Conservation (phyloP, 1,284 basidiomycete genomes). For the Pseudozyma hubeiensis region DNA sequence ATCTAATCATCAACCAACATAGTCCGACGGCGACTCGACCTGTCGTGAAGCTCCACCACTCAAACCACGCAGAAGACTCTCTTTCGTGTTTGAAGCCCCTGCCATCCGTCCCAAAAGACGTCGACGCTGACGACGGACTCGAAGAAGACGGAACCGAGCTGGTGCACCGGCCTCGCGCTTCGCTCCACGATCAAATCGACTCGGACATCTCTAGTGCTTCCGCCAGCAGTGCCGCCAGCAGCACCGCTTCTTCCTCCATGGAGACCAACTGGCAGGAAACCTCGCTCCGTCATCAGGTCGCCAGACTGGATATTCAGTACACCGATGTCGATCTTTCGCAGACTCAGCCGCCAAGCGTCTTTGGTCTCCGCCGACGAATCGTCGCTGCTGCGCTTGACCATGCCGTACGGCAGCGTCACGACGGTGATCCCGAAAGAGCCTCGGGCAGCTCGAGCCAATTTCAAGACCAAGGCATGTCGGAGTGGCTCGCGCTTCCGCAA, state of each 20-base stretch:
- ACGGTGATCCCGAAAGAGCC: neutral
- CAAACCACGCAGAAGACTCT: neutral
- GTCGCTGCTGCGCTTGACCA: conserved; percentile 39
- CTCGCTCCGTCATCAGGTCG: conserved; percentile 36
- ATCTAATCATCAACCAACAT: neutral
- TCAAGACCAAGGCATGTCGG: conserved; percentile 14
- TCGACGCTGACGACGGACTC: conserved; percentile 23
- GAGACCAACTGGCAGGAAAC: conserved; percentile 38
- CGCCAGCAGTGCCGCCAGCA: conserved; percentile 19
- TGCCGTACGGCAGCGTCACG: conserved; percentile 3
- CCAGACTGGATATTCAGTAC: conserved; percentile 33
- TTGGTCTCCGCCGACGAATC: conserved; percentile 40
- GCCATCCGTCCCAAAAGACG: conserved; percentile 32
- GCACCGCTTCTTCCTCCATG: conserved; percentile 32
- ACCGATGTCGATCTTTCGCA: conserved; percentile 26
- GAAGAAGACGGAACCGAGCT: conserved; percentile 21
- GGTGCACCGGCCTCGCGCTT: conserved; percentile 6
- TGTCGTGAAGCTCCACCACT: neutral
- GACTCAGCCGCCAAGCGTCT: conserved; percentile 39
- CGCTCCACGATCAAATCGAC: conserved; percentile 23
- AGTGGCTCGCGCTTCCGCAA: conserved; percentile 17
- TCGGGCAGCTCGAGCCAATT: conserved; percentile 3
- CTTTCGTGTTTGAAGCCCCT: conserved; percentile 17
- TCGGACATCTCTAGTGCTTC: conserved; percentile 39
- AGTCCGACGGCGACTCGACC: neutral